These are phyloP conservation scores for Silene vulgaris DNA, from an alignment of 179 eudicot species.

Conservation along the genomic window DNA sequence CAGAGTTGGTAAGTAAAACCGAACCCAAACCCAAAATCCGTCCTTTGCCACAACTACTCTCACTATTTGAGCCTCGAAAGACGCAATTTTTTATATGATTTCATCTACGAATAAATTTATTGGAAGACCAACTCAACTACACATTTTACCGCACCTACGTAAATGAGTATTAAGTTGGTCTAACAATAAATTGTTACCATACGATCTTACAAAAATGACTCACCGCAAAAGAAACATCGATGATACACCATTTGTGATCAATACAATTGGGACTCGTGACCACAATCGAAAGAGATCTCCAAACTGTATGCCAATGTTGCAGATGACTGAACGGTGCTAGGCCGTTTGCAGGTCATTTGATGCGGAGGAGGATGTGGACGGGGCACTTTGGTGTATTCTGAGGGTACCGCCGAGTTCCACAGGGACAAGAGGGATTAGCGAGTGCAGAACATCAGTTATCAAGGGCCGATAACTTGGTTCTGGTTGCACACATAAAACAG, in stretches of 20 bases:
- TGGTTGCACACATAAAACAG: constrained; percentile 80
- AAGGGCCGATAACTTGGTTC: constrained; percentile 75
- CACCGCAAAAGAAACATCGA: not conserved
- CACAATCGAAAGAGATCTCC: constrained; percentile 5
- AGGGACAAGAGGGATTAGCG: constrained; percentile 74
- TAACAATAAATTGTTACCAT: not conserved
- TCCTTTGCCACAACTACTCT: not conserved
- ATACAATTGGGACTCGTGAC: not conserved
- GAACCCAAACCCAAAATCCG: not conserved
- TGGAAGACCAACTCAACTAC: not conserved
- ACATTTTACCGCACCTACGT: not conserved
- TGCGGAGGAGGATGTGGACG: constrained; percentile 9
- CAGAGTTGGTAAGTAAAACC: not conserved
- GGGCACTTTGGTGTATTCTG: constrained; percentile 27
- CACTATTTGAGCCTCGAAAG: not conserved
- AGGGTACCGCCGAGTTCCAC: constrained; percentile 73
- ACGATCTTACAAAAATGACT: not conserved
- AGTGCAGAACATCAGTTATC: constrained; percentile 74
- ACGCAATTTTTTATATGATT: not conserved
- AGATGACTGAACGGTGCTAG: constrained; percentile 11
- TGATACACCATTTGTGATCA: not conserved
- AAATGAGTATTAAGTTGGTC: not conserved
- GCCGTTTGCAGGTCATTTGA: constrained; percentile 14
- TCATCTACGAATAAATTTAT: not conserved
- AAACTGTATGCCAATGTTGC: constrained; percentile 8